Evolutionary conservation across 2,329 filamentous ascomycete species (phyloP), one percentile per base, ranked within the genome.

Genomic region (Phyllosticta citrichinensis): DNA sequence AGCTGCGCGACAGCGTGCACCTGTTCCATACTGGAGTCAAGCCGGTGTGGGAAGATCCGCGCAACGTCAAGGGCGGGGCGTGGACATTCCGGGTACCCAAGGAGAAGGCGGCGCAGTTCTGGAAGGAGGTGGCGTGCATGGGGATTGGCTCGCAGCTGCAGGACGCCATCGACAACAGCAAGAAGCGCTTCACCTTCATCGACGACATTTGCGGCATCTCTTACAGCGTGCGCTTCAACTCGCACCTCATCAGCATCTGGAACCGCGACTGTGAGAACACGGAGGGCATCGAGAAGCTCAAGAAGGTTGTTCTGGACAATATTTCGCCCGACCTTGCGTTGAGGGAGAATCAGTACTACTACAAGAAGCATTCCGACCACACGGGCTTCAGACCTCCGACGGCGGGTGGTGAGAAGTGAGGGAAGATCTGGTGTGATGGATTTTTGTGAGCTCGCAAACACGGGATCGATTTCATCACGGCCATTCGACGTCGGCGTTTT

Each of bases 31-130:
- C 87, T 66, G 85, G 89, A 66, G 88, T 92, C 74, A 88, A 89
- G 77, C 89, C 87, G 20, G 83, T 91, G 52, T 89, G 91, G 81
- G 89, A 92, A 76, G 93, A 97, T 72, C 84, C 89, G 51, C 86
- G 94, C 68, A 97, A 97, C 75, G 80, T 87, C 63, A 81, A 86
- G 64, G 93, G 93, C 58, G 93, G 93, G 56, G 88, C 88, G 72
- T 97, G 91, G 91, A 95, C 91, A 22, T 96, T 97, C 75, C 86
- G 92, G 57, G 87, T 97, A 53, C 86, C 87, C 65, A 96, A 96
- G 79, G 81, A 80, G 64, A 81, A 83, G 47, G 81, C 80, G 2
- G 78, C 77, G 8, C 87, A 87, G 68, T 88, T 89, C 70, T 97
- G 87, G 90, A 91, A 86, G 67, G 85, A 87, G 71, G 81, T 96